These are phyloP conservation scores for Phascolomyces articulosus DNA, from an alignment of 371 early-diverging fungal species.

Conservation along the genomic window DNA sequence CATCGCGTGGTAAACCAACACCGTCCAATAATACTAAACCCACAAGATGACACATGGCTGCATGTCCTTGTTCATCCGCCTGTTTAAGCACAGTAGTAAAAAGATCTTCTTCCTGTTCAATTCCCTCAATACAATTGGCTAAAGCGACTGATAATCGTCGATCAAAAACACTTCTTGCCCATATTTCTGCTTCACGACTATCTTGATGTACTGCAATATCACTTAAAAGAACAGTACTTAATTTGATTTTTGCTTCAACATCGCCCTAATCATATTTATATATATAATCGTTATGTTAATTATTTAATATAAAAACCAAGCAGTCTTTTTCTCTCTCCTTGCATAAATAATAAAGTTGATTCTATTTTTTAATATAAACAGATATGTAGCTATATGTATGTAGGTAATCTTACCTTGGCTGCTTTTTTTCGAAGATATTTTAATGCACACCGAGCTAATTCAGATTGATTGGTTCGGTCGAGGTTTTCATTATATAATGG, in stretches of 20 bases:
- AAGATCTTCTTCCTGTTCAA: constrained; percentile 15
- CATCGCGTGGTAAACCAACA: constrained; percentile 31
- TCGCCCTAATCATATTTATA: constrained; percentile 30
- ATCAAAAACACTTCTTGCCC: constrained; percentile 52
- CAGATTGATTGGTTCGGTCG: constrained; percentile 6
- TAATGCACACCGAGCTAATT: constrained; percentile 6
- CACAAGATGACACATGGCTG: constrained; percentile 28
- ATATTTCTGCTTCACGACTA: constrained; percentile 40
- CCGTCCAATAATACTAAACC: constrained; percentile 42
- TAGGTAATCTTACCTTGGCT: constrained; percentile 23
- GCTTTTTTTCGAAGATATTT: constrained; percentile 31
- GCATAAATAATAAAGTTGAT: no score
- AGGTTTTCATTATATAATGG: constrained; percentile 17
- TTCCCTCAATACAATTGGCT: constrained; percentile 25
- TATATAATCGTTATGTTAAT: not conserved
- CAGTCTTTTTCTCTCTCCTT: no score
- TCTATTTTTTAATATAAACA: not conserved
- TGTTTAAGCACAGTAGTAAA: constrained; percentile 23
- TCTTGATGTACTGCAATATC: constrained; percentile 9
- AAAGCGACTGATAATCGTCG: constrained; percentile 41
- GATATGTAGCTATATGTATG: not conserved
- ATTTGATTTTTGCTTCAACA: constrained; percentile 49
- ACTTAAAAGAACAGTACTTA: constrained; percentile 38
- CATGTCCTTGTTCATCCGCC: constrained; percentile 15
- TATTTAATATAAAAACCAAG: not conserved